phyloP scores from a whole-genome alignment of 441 rosid species.

The Codiaeum variegatum region DNA sequence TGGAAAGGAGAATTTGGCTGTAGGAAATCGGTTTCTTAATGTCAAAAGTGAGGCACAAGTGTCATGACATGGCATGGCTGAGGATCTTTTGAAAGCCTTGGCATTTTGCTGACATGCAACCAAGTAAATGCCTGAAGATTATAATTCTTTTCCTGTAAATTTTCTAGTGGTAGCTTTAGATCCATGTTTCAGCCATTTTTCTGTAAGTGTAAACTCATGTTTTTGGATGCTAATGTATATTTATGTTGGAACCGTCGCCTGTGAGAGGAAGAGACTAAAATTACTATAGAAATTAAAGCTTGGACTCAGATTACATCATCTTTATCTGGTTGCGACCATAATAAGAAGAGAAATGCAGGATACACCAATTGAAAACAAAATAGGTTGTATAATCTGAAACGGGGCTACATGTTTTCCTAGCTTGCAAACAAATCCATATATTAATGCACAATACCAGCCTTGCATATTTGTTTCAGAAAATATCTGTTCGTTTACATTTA shows the following conservation, averaged over 20 bases:
- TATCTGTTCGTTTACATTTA: constrained; percentile 18
- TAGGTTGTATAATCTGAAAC: background rate
- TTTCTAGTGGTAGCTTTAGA: background rate
- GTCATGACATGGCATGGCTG: background rate
- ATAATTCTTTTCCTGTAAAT: constrained; percentile 9
- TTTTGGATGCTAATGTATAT: background rate
- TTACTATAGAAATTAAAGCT: too few species aligned
- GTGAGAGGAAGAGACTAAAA: too few species aligned
- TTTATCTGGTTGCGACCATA: background rate
- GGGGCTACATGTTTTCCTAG: background rate
- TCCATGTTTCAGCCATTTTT: background rate
- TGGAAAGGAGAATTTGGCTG: constrained; percentile 9
- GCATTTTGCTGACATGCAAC: background rate
- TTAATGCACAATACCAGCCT: background rate
- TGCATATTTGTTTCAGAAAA: background rate
- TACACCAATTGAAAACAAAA: background rate
- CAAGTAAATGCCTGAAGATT: background rate
- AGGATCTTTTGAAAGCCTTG: background rate
- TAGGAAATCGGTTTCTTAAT: constrained; percentile 5
- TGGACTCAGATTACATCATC: background rate
- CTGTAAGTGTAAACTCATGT: background rate
- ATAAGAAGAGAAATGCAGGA: background rate
- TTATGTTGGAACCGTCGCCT: too few species aligned
- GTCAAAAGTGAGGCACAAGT: background rate
- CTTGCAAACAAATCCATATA: background rate